A percentile compares a stretch with the other conserved stretches of the same genome.
Evolutionary conservation across 2,329 filamentous ascomycete species (phyloP).

Genomic region (Rhytidhysteron rufulum): DNA sequence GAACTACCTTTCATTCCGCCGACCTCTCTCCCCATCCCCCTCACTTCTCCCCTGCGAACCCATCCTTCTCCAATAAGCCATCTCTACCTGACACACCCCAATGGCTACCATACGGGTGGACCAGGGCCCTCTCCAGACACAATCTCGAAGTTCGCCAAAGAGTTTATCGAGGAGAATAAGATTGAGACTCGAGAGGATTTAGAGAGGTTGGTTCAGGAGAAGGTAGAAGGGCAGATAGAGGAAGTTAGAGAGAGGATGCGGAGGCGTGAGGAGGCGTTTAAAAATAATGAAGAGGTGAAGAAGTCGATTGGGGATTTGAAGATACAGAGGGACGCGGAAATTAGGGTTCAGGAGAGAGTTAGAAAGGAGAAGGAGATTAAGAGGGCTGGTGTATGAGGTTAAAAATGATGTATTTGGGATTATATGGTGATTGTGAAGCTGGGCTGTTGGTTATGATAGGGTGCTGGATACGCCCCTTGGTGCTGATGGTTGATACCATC

Average conservation of each 20-base stretch:
- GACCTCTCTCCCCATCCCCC: slow-evolving; percentile 38
- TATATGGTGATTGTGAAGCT: no score
- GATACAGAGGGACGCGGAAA: slow-evolving; percentile 43
- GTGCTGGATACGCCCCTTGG: no score
- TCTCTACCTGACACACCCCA: slow-evolving; percentile 42
- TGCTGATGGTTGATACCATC: no score
- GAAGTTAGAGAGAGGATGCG: slow-evolving; percentile 27
- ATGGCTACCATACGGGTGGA: slow-evolving; percentile 47
- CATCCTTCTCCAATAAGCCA: slow-evolving; percentile 42
- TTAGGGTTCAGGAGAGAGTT: slow-evolving; percentile 42
- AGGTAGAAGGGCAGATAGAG: slow-evolving; percentile 24
- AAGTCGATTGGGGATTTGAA: slow-evolving; percentile 41
- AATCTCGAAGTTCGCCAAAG: slow-evolving; percentile 32
- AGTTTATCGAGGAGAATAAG: slow-evolving; percentile 36
- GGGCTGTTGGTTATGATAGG: no score
- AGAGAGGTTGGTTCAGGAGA: slow-evolving; percentile 25
- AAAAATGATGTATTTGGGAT: no score
- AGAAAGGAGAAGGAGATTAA: slow-evolving; percentile 35
- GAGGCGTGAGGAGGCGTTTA: slow-evolving; percentile 35
- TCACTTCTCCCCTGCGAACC: slow-evolving; percentile 40
- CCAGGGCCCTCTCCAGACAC: slow-evolving; percentile 37
- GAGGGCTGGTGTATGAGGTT: slow-evolving; percentile 6
- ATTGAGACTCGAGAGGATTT: slow-evolving; percentile 34
- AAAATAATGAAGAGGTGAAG: slow-evolving; percentile 40
- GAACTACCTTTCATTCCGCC: slow-evolving; percentile 24